Percentiles rank a stretch among this genome's conserved stretches.
Evolutionary conservation across 805 yeast genomes (phyloP).

Genomic region (Ogataea trehaloabstinens): DNA sequence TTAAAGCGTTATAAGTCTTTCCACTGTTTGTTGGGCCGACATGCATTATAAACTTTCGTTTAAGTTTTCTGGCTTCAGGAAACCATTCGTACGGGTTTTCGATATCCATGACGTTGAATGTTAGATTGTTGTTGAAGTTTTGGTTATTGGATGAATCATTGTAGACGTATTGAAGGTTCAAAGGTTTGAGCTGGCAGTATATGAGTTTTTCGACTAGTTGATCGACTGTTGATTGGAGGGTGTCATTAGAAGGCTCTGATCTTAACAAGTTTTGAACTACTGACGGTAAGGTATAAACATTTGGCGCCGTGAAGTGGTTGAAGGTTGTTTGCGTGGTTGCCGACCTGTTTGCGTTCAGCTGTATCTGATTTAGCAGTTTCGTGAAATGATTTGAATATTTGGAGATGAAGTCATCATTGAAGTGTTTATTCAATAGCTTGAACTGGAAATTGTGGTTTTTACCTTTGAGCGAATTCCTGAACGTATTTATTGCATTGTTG

Average conservation of each 20-base stretch:
- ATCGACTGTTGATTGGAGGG: slow-evolving; percentile 20
- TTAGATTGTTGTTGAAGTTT: slow-evolving; percentile 33
- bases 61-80: slow-evolving; percentile 79
- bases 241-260: slow-evolving; percentile 10
- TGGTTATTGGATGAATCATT: slow-evolving; percentile 30
- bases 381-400: slow-evolving; percentile 6
- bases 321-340: no score
- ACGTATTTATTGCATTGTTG: slow-evolving; percentile 4
- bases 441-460: slow-evolving; percentile 9
- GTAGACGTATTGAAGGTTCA: slow-evolving; percentile 23
- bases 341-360: no score
- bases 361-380: slow-evolving; percentile 4
- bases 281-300: no score
- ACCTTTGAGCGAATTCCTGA: slow-evolving; percentile 4
- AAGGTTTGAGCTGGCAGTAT: slow-evolving; percentile 31
- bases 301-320: no score
- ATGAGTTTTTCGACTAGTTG: slow-evolving; percentile 26
- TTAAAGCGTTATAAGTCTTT: slow-evolving; percentile 81
- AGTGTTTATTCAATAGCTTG: slow-evolving; percentile 8
- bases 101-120: slow-evolving; percentile 41
- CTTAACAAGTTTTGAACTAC: no score
- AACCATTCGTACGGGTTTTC: slow-evolving; percentile 73
- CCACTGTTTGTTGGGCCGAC: slow-evolving; percentile 98
- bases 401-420: slow-evolving; percentile 12
- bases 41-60: slow-evolving; percentile 82